Evolutionary conservation across 2,329 filamentous ascomycete genomes (phyloP).

Genomic region (Penicillium concentricum): DNA sequence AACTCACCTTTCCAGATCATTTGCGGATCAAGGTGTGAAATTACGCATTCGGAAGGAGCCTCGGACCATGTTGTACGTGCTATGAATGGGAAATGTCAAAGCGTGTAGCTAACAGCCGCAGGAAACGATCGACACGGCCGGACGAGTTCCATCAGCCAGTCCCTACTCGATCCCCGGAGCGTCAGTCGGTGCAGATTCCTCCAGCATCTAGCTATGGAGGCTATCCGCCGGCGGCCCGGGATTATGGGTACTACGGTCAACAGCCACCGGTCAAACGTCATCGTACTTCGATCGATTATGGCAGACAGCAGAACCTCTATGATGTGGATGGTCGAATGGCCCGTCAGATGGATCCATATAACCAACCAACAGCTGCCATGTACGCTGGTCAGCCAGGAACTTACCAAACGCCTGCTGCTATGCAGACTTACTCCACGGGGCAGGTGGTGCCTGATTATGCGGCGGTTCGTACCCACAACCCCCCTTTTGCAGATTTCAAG

Average conservation of each 20-base stretch:
- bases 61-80: conserved; percentile 51
- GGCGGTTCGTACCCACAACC: conserved; percentile 29
- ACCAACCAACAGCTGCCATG: conserved; percentile 30
- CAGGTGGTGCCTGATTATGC: conserved; percentile 39
- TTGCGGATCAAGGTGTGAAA: conserved; percentile 84
- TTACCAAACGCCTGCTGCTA: conserved; percentile 37
- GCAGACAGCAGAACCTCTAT: conserved; percentile 36
- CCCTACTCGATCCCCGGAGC: conserved; percentile 40
- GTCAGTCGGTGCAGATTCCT: conserved; percentile 37
- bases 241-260: conserved; percentile 37
- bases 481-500: not conserved
- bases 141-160: conserved; percentile 40
- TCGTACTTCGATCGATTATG: conserved; percentile 41
- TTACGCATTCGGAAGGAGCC: conserved; percentile 81
- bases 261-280: conserved; percentile 38
- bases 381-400: conserved; percentile 31
- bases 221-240: conserved; percentile 34
- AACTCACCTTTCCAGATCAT: conserved; percentile 74
- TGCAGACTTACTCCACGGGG: conserved; percentile 36
- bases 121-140: conserved; percentile 40
- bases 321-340: conserved; percentile 38
- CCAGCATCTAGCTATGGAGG: conserved; percentile 29
- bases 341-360: conserved; percentile 39
- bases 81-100: not conserved
- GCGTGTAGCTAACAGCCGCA: conserved; percentile 22